These are phyloP conservation scores for Malassezia caprae DNA, from an alignment of 1,284 basidiomycete genomes.

Conservation along the genomic window DNA sequence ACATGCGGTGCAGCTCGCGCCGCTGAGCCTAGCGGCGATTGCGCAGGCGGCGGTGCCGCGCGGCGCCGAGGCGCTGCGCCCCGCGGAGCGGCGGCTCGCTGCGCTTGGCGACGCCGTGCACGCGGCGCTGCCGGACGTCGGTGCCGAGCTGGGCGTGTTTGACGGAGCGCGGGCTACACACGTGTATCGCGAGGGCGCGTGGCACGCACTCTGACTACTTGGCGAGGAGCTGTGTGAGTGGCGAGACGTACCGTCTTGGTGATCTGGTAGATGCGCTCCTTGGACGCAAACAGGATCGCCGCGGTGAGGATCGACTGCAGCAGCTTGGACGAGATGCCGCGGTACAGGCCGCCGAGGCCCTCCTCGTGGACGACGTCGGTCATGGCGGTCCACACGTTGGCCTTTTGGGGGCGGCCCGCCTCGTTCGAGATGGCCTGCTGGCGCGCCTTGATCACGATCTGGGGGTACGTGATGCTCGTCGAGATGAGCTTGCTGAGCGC, in stretches of 20 bases:
- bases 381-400: slow-evolving; percentile 46
- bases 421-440: slow-evolving; percentile 39
- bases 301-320: slow-evolving; percentile 44
- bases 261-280: slow-evolving; percentile 41
- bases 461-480: slow-evolving; percentile 45
- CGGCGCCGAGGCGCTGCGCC: not conserved
- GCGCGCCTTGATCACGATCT: slow-evolving; percentile 47
- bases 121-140: not conserved
- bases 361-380: slow-evolving; percentile 42
- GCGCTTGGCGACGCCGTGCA: slow-evolving; percentile 4
- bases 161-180: not conserved
- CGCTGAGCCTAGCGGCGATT: slow-evolving; percentile 8
- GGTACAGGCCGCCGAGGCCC: slow-evolving; percentile 43
- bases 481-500: slow-evolving; percentile 45
- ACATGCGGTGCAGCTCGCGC: slow-evolving; percentile 3
- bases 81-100: slow-evolving; percentile 7
- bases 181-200: not conserved
- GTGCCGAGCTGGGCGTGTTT: not conserved
- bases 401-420: slow-evolving; percentile 10
- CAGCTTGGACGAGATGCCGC: slow-evolving; percentile 43
- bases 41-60: not conserved
- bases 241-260: slow-evolving; percentile 21
- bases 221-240: not conserved
- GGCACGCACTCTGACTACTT: not conserved
- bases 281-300: slow-evolving; percentile 44